A percentile compares a stretch with the other conserved stretches of the same genome.
These are phyloP conservation scores for Aegilops speltoides DNA, from an alignment of 176 grass and related monocot species.

Conservation along the genomic window DNA sequence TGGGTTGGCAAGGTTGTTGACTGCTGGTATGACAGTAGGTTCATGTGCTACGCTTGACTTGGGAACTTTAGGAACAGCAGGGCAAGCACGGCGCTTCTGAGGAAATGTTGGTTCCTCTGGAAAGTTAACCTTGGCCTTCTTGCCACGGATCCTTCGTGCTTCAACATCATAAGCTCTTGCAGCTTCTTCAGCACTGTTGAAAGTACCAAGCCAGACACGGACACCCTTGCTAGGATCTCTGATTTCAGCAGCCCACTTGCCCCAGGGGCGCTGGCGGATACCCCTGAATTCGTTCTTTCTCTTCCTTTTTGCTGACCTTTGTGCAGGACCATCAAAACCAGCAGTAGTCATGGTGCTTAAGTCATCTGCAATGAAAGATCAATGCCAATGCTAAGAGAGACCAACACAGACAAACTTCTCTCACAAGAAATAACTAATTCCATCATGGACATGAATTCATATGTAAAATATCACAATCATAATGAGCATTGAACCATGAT, in stretches of 20 bases:
- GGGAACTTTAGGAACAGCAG: conserved; percentile 26
- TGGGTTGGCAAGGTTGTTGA: conserved; percentile 31
- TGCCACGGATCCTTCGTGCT: conserved; percentile 89
- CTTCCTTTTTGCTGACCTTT: conserved; percentile 67
- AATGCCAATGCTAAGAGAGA: background rate
- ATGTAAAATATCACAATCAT: conserved; percentile 10
- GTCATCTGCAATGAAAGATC: conserved; percentile 41
- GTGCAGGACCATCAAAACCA: conserved; percentile 46
- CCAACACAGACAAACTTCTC: background rate
- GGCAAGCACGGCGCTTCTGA: conserved; percentile 35
- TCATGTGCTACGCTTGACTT: conserved; percentile 37
- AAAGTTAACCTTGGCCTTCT: conserved; percentile 98
- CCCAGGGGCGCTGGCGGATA: conserved; percentile 96
- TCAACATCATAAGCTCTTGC: conserved; percentile 93
- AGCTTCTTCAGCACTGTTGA: conserved; percentile 95
- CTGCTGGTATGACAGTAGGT: conserved; percentile 28
- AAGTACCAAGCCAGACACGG: conserved; percentile 96
- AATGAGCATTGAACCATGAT: conserved; percentile 3
- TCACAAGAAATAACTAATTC: background rate
- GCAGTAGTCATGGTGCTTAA: conserved; percentile 44
- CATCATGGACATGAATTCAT: background rate
- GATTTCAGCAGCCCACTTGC: conserved; percentile 99
- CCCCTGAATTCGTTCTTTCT: conserved; percentile 93
- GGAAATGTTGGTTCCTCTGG: conserved; percentile 42
- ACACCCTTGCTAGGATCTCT: conserved; percentile 93